These are phyloP conservation scores for Ophiostoma piceae DNA, from an alignment of 2,329 filamentous ascomycete species.

Conservation along the genomic window DNA sequence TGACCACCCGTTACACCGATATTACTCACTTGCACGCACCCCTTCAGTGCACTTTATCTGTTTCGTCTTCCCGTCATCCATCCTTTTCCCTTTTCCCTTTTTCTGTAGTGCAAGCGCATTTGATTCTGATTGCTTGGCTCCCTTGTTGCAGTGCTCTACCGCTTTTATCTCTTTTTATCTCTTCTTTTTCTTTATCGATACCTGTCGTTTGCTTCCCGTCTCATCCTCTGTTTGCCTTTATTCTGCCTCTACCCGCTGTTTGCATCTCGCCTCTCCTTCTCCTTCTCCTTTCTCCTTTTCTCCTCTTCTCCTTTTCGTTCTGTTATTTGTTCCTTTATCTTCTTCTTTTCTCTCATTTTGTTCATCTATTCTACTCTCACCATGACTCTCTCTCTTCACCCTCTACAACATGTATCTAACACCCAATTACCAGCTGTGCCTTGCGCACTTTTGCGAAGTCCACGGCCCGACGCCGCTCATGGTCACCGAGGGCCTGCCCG, in stretches of 20 bases:
- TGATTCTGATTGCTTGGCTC: neutral
- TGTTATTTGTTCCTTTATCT: neutral
- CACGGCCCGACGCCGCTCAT: slow-evolving; percentile 65
- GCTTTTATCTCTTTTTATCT: slow-evolving; percentile 12
- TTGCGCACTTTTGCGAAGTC: slow-evolving; percentile 66
- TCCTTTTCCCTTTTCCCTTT: neutral
- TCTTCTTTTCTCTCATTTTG: neutral
- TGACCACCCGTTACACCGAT: slow-evolving; percentile 4
- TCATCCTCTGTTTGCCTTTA: neutral
- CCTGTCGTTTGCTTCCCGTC: slow-evolving; percentile 1
- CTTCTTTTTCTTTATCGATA: neutral
- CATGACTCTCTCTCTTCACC: slow-evolving; percentile 10
- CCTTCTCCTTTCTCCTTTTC: neutral
- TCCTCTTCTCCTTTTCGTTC: neutral
- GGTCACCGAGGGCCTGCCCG: slow-evolving; percentile 62
- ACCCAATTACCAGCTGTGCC: slow-evolving; percentile 53
- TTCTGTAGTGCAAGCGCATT: slow-evolving; percentile 7
- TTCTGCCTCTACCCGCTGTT: neutral
- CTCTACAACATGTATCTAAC: slow-evolving; percentile 36
- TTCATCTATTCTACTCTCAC: slow-evolving; percentile 14
- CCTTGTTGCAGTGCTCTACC: neutral
- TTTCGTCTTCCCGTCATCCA: slow-evolving; percentile 10
- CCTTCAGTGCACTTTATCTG: slow-evolving; percentile 9
- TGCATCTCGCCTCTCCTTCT: neutral
- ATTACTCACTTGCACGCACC: slow-evolving; percentile 14